Conservation (phyloP, 192 early-diverging fungal genomes). For the Mortierella antarctica region DNA sequence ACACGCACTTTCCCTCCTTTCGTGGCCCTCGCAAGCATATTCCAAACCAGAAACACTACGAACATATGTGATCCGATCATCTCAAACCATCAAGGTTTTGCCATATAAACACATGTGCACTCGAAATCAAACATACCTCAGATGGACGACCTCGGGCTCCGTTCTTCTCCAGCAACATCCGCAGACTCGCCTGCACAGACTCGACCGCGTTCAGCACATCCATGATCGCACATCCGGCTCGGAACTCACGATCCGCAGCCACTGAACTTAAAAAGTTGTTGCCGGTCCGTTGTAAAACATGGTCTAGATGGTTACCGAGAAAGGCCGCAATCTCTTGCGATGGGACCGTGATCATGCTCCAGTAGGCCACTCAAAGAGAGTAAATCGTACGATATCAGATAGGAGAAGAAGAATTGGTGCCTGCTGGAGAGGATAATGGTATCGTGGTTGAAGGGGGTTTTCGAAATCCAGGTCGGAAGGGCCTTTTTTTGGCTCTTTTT, state of each 20-base stretch:
- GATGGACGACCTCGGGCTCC: slow-evolving; percentile 10
- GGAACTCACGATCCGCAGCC: slow-evolving; percentile 45
- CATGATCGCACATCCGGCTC: slow-evolving; percentile 52
- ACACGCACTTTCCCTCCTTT: neutral
- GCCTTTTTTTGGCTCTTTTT: no score
- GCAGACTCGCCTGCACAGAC: slow-evolving; percentile 34
- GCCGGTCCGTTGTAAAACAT: slow-evolving; percentile 47
- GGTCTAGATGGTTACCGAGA: slow-evolving; percentile 46
- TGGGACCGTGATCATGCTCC: slow-evolving; percentile 54
- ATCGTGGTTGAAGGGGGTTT: no score
- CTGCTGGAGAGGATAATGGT: no score
- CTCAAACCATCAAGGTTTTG: neutral
- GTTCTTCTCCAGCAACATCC: slow-evolving; percentile 25
- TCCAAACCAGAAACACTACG: neutral
- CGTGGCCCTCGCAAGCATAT: no score
- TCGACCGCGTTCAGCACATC: slow-evolving; percentile 51
- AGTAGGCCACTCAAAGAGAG: neutral
- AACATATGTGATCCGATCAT: neutral
- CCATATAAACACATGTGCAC: no score
- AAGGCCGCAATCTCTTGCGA: slow-evolving; percentile 54
- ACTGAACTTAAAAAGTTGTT: slow-evolving; percentile 42
- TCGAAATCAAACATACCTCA: slow-evolving; percentile 28
- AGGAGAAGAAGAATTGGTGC: no score
- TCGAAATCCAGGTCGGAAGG: no score
- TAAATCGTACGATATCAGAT: no score